Percentiles rank a stretch among this genome's conserved stretches.
phyloP scores from a whole-genome alignment of 2,329 filamentous ascomycete genomes.

The Pseudogymnoascus sp. region DNA sequence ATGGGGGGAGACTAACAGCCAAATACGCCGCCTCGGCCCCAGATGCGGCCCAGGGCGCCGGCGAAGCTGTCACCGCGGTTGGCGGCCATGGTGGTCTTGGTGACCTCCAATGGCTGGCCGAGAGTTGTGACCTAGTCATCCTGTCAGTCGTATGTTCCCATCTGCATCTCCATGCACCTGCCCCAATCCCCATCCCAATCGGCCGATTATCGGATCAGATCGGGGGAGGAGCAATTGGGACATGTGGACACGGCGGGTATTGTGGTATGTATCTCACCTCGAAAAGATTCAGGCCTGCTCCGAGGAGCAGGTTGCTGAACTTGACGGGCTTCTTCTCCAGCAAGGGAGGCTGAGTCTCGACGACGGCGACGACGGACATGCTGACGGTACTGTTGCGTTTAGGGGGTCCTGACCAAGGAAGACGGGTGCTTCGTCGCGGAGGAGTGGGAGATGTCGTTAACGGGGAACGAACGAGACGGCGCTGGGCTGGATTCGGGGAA shows the following conservation, averaged over 20 bases:
- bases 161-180: not conserved
- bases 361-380: conserved; percentile 53
- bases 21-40: conserved; percentile 84
- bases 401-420: conserved; percentile 98
- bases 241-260: not conserved
- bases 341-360: conserved; percentile 43
- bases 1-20: conserved; percentile 63
- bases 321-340: conserved; percentile 99
- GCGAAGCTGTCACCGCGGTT: conserved; percentile 84
- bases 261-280: conserved; percentile 13
- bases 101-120: conserved; percentile 84
- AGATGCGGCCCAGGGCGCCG: conserved; percentile 75
- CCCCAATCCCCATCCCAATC: not conserved
- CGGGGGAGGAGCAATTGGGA: not conserved
- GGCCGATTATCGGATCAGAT: not conserved
- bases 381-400: conserved; percentile 42
- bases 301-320: conserved; percentile 89
- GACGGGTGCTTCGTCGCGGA: conserved; percentile 73
- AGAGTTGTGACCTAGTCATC: conserved; percentile 42
- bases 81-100: conserved; percentile 99
- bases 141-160: conserved; percentile 6
- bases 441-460: conserved; percentile 12
- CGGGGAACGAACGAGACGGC: not conserved
- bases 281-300: conserved; percentile 29
- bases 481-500: not conserved